These are phyloP conservation scores for Sarocladium kiliense DNA, from an alignment of 2,329 filamentous ascomycete genomes.

Conservation along the genomic window DNA sequence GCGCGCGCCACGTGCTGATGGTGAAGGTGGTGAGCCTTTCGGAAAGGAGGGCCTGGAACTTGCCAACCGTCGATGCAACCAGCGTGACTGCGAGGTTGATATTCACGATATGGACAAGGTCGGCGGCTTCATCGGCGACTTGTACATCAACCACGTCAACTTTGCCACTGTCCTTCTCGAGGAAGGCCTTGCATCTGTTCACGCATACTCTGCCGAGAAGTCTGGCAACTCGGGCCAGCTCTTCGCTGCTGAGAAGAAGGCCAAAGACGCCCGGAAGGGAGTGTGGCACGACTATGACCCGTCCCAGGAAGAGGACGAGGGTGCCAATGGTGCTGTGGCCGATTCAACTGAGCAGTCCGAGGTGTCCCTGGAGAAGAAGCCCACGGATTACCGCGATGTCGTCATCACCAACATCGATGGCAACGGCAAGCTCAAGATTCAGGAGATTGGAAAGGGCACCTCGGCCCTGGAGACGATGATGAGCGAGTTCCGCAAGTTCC, in stretches of 20 bases:
- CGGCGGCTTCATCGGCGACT: slow-evolving; percentile 91
- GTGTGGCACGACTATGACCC: slow-evolving; percentile 95
- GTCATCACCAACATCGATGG: slow-evolving; percentile 86
- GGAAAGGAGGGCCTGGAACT: slow-evolving; percentile 93
- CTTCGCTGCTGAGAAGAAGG: slow-evolving; percentile 78
- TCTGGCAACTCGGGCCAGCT: slow-evolving; percentile 84
- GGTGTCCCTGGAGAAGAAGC: slow-evolving; percentile 59
- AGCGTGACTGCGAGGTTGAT: slow-evolving; percentile 94
- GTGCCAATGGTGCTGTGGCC: slow-evolving; percentile 43
- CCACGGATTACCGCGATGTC: slow-evolving; percentile 84
- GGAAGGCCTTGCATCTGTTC: slow-evolving; percentile 87
- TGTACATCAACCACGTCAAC: slow-evolving; percentile 92
- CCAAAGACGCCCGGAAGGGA: slow-evolving; percentile 83
- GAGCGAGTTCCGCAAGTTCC: slow-evolving; percentile 86
- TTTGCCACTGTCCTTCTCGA: slow-evolving; percentile 91
- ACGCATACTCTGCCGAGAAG: slow-evolving; percentile 94
- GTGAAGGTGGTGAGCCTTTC: slow-evolving; percentile 83
- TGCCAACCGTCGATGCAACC: slow-evolving; percentile 80
- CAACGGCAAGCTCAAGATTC: slow-evolving; percentile 79
- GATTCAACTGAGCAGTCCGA: slow-evolving; percentile 45
- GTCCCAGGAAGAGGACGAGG: slow-evolving; percentile 66
- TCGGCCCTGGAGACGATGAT: slow-evolving; percentile 81
- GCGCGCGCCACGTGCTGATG: slow-evolving; percentile 70
- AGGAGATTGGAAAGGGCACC: slow-evolving; percentile 83
- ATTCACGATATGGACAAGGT: slow-evolving; percentile 94